Evolutionary conservation across 306 rosid species (phyloP).

Genomic region (Fagus sylvatica): DNA sequence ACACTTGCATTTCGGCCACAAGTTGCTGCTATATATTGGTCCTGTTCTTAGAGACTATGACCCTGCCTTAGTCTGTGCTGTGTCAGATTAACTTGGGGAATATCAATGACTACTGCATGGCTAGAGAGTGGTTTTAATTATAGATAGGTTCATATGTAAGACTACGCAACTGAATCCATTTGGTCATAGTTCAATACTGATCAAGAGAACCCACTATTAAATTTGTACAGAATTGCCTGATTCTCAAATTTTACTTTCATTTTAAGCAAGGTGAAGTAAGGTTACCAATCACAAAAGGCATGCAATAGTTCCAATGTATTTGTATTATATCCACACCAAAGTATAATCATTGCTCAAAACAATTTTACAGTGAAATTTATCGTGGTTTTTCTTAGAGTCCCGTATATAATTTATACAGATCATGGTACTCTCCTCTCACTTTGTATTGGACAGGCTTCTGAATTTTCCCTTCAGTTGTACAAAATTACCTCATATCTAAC

Average conservation of each 20-base stretch:
- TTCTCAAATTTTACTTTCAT: neutral
- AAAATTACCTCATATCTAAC: slow-evolving; percentile 37
- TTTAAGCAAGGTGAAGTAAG: neutral
- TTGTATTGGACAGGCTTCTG: neutral
- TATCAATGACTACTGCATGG: neutral
- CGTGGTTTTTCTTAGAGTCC: neutral
- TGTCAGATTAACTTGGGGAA: neutral
- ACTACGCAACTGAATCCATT: neutral
- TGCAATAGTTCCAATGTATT: neutral
- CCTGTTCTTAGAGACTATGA: too few relatives aligned
- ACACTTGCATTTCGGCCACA: too few relatives aligned
- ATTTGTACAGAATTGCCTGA: neutral
- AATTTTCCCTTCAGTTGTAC: slow-evolving; percentile 25
- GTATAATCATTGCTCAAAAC: neutral
- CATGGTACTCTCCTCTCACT: slow-evolving; percentile 3
- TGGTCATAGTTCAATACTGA: neutral
- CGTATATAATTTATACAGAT: neutral
- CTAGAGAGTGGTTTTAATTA: neutral
- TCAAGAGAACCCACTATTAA: neutral
- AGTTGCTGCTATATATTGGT: too few relatives aligned
- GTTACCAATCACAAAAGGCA: neutral
- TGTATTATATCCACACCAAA: neutral
- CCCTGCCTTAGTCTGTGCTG: too few relatives aligned
- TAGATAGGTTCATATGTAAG: neutral
- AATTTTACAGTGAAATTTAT: neutral